phyloP scores from a whole-genome alignment of 768 basidiomycete genomes.

The Paxillus rubicundulus region DNA sequence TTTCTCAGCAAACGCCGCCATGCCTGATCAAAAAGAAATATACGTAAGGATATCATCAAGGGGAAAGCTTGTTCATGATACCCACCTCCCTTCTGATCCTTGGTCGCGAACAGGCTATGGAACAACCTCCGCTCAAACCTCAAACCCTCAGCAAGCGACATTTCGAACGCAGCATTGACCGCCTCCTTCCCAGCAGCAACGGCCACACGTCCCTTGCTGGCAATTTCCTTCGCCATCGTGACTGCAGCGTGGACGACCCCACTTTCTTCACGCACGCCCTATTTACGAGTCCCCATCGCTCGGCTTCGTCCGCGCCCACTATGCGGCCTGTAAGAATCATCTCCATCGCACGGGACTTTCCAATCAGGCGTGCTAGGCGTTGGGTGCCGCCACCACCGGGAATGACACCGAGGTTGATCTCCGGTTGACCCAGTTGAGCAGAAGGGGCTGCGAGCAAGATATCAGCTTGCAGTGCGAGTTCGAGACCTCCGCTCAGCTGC shows the following conservation, averaged over 20 bases:
- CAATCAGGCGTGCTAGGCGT: conserved; percentile 79
- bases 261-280: conserved; percentile 68
- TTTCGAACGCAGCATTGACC: conserved; percentile 89
- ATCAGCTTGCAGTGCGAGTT: conserved; percentile 95
- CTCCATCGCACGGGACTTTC: conserved; percentile 95
- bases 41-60: not conserved
- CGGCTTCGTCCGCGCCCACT: conserved; percentile 79
- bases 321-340: conserved; percentile 84
- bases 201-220: conserved; percentile 74
- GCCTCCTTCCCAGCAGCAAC: conserved; percentile 91
- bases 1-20: conserved; percentile 94
- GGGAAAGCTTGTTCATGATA: conserved; percentile 13
- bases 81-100: conserved; percentile 93
- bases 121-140: conserved; percentile 87
- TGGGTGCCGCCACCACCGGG: conserved; percentile 95
- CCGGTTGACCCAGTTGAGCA: conserved; percentile 97
- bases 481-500: conserved; percentile 95
- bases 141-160: conserved; percentile 78
- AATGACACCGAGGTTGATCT: conserved; percentile 93
- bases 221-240: conserved; percentile 72
- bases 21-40: conserved; percentile 51
- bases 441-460: conserved; percentile 91
- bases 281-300: conserved; percentile 84
- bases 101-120: conserved; percentile 89
- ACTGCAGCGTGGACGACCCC: conserved; percentile 89